Evolutionary conservation across 208 protist genomes (phyloP).

Genomic region (Herpetomonas samuelpessoai): DNA sequence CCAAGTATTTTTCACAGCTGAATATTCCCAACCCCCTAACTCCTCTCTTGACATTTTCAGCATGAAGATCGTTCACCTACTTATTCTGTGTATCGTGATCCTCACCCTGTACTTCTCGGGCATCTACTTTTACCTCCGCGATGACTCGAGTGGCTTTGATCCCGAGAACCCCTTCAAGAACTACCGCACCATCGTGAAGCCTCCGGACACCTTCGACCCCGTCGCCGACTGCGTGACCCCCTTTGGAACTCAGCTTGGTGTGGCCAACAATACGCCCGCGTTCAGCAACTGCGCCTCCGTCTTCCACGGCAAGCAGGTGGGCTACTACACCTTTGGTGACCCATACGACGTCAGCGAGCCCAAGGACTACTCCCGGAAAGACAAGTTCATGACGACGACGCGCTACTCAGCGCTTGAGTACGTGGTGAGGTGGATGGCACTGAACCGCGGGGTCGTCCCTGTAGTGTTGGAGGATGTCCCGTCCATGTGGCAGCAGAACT

Average conservation of each 20-base stretch:
- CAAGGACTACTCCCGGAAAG: slow-evolving; percentile 25
- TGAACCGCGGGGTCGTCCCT: slow-evolving; percentile 32
- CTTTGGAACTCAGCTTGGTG: slow-evolving; percentile 50
- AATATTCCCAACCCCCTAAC: neutral
- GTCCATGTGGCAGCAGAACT: slow-evolving; percentile 28
- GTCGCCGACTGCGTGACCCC: slow-evolving; percentile 40
- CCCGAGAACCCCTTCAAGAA: neutral
- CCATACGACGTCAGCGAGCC: slow-evolving; percentile 36
- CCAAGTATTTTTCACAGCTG: too few species aligned
- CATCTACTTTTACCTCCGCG: neutral
- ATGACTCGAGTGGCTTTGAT: neutral
- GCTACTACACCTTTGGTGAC: slow-evolving; percentile 32
- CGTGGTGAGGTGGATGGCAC: slow-evolving; percentile 41
- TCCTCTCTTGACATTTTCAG: slow-evolving; percentile 1
- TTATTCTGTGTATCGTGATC: slow-evolving; percentile 1
- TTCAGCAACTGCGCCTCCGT: slow-evolving; percentile 66
- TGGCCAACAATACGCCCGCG: slow-evolving; percentile 40
- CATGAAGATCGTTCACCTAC: slow-evolving; percentile 2
- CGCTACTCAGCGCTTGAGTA: slow-evolving; percentile 44
- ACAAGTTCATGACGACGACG: slow-evolving; percentile 32
- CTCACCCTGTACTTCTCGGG: neutral
- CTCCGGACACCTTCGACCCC: slow-evolving; percentile 21
- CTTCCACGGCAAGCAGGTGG: slow-evolving; percentile 20
- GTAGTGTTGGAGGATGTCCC: slow-evolving; percentile 17
- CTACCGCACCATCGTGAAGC: neutral